A percentile compares a stretch with the other conserved stretches of the same genome.
Conservation (phyloP, 140 eudicot species). For the Bidens hawaiensis region DNA sequence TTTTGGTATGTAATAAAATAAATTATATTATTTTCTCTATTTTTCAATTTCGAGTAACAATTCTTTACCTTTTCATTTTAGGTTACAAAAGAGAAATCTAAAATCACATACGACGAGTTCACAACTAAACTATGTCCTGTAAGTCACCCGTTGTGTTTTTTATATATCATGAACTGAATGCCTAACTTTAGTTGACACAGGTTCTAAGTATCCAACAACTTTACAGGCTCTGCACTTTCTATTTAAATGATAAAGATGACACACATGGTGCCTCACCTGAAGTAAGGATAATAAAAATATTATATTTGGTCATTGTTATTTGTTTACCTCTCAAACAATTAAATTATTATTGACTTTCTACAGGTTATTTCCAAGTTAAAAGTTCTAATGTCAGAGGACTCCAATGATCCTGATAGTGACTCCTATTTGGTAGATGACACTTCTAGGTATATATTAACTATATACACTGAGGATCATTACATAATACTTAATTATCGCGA, state of each 20-base stretch:
- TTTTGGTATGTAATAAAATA: slow-evolving; percentile 57
- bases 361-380: slow-evolving; percentile 65
- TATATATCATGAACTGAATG: background rate
- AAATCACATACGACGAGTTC: slow-evolving; percentile 65
- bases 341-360: background rate
- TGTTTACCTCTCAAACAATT: background rate
- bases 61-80: slow-evolving; percentile 25
- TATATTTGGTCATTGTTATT: background rate
- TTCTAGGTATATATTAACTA: slow-evolving; percentile 45
- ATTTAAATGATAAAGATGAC: slow-evolving; percentile 32
- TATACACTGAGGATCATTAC: too few species aligned
- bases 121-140: slow-evolving; percentile 83
- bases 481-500: too few species aligned
- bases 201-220: slow-evolving; percentile 71
- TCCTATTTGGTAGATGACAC: slow-evolving; percentile 63
- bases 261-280: slow-evolving; percentile 47
- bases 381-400: slow-evolving; percentile 46
- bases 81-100: slow-evolving; percentile 65
- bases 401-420: slow-evolving; percentile 39
- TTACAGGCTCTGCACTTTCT: slow-evolving; percentile 62
- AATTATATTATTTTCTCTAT: background rate
- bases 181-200: slow-evolving; percentile 36
- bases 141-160: slow-evolving; percentile 32
- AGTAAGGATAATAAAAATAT: slow-evolving; percentile 39
- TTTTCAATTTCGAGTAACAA: background rate